Base-by-base conservation (phyloP, 768 basidiomycete genomes). In the Botryobasidium botryosum region DNA sequence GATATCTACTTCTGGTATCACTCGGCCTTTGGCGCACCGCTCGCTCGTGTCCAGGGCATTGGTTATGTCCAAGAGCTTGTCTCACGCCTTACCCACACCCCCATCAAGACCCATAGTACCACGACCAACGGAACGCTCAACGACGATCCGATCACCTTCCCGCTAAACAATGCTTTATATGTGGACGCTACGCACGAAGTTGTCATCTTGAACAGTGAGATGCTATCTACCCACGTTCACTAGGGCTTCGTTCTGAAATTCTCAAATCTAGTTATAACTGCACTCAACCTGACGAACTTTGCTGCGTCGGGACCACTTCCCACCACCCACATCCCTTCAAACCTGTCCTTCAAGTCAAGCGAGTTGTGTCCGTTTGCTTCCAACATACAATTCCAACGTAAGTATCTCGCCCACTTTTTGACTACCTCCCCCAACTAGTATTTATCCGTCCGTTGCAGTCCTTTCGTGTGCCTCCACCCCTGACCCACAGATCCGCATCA, bases 31-130 rank as follows among this genome's bases (percentile, higher is more conserved):
- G 90, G 92, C 3, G 79, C 77, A 2, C 82, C 88, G 0, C 68
- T 83, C 5, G 78, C 77, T 1, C 73, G 80, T 8, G 72, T 75
- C 7, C 79, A 77, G 51, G 85, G 83, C 33, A 66, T 82, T 41
- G 84, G 86, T 17, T 87, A 79, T 53, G 53, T 87, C 21, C 79
- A 88, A 58, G 87, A 92, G 57, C 67, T 90, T 20, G 59, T 92
- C 17, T 76, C 87, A 0, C 75, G 88, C 8, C 71, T 90, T 13
- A 85, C 82, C 4, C 38, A 47, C 2, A 53, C 51, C 12, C 54
- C 51, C 0, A 48, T 59, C 36, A 6, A 29, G n/a, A 46, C 32
- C 18, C 51, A 53, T 53, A 58, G 64, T 47, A 61, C 65, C 4
- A 59, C 64, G 1, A 63, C 59, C 17, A 68, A 68, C 53, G 53